Conservation (phyloP, 176 grass and related monocot species). For the Musa acuminata region DNA sequence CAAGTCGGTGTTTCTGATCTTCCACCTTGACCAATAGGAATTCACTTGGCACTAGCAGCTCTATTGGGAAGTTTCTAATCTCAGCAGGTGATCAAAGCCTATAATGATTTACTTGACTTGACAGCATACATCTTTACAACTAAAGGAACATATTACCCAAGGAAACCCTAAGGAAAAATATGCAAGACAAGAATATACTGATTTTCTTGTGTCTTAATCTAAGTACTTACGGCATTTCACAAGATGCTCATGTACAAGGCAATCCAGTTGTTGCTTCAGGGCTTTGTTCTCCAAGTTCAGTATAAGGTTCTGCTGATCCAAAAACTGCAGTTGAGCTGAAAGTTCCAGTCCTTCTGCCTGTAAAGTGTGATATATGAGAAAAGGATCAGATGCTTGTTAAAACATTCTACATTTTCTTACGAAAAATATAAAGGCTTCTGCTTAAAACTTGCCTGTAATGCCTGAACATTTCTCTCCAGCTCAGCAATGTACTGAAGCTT, state of each 20-base stretch:
- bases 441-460: not conserved
- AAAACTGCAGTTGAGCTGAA: conserved; percentile 83
- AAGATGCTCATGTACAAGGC: conserved; percentile 77
- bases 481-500: conserved; percentile 96
- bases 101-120: no score
- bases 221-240: conserved; percentile 75
- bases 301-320: conserved; percentile 86
- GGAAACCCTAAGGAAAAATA: not conserved
- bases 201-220: not conserved
- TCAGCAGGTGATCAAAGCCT: no score
- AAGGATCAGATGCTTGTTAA: no score
- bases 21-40: no score
- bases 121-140: not conserved
- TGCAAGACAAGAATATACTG: not conserved
- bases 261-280: conserved; percentile 81
- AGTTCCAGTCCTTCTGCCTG: conserved; percentile 81
- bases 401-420: no score
- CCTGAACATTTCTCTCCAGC: conserved; percentile 75
- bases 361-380: not conserved
- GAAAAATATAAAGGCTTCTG: no score
- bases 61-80: no score
- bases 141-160: not conserved
- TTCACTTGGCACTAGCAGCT: no score
- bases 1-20: no score
- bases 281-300: conserved; percentile 92